These are phyloP conservation scores for Tylopilus balloui DNA, from an alignment of 768 basidiomycete species.

Conservation along the genomic window DNA sequence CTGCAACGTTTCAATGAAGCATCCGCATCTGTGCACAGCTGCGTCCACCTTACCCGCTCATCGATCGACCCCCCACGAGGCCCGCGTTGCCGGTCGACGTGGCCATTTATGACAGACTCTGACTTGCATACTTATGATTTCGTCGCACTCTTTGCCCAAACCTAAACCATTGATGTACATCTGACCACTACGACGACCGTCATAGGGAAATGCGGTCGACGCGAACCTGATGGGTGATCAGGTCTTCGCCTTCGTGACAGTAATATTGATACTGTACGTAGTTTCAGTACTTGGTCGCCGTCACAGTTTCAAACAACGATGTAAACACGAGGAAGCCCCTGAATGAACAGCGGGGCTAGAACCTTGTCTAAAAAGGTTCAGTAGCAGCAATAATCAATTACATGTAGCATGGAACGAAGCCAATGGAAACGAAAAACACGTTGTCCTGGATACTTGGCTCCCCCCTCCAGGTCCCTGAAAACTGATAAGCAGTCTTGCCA, in stretches of 20 bases:
- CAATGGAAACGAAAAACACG: slow-evolving; percentile 16
- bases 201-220: slow-evolving; percentile 2
- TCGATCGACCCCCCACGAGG: slow-evolving; percentile 9
- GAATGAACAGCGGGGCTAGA: slow-evolving; percentile 15
- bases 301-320: slow-evolving; percentile 19
- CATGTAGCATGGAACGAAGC: slow-evolving; percentile 11
- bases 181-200: slow-evolving; percentile 9
- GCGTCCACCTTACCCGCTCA: background rate
- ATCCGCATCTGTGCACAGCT: background rate
- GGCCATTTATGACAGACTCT: slow-evolving; percentile 13
- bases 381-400: slow-evolving; percentile 15
- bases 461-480: slow-evolving; percentile 13
- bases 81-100: slow-evolving; percentile 24
- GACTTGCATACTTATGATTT: slow-evolving; percentile 19
- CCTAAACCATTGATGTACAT: slow-evolving; percentile 8
- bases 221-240: slow-evolving; percentile 13
- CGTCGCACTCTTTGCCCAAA: slow-evolving; percentile 5
- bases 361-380: slow-evolving; percentile 23
- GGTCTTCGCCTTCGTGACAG: slow-evolving; percentile 8
- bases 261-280: slow-evolving; percentile 16
- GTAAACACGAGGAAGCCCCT: slow-evolving; percentile 28
- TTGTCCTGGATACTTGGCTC: slow-evolving; percentile 4
- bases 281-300: slow-evolving; percentile 19
- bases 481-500: background rate
- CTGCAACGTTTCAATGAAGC: slow-evolving; percentile 29